Base-by-base conservation (phyloP, 768 basidiomycete genomes). In the Hygrophorus russula region DNA sequence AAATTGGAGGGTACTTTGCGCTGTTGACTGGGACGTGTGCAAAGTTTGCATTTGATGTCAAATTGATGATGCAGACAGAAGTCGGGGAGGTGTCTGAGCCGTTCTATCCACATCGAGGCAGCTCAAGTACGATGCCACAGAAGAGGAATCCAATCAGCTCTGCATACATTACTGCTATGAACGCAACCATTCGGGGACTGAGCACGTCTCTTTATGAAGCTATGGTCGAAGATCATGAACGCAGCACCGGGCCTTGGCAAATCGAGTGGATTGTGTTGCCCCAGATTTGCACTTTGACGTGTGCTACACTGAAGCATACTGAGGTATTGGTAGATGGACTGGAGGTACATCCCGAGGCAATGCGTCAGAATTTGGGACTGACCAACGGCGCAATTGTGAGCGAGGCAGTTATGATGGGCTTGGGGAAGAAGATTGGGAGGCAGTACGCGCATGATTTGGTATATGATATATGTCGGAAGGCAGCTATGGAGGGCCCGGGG, bases 111-210 rank as follows among this genome's bases (percentile, higher is more conserved):
- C 61, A 70, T 36, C 65, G 67, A 14, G 69, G 68, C 0, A 70
- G 66, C 6, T 71, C 68, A 46, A 68, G 65, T 47, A 70, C 70
- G 12, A 71, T 71, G 70, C 70, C 67, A 14, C 70, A 71, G 47
- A 71, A 71, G 41, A 61, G 70, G n/a, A 71, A 71, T 42, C 67
- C 67, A 0, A 65, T 70, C 30, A 65, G 64, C 2, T 62, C 66
- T 38, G 67, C 59, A 1, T 71, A 71, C 47, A 66, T 71, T 41
- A 66, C 64, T 1, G 63, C 67, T 4, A 65, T 70, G 59, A 53
- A 62, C 15, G 58, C 64, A 15, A 65, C 62, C 13, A 62, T 71
- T 43, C 63, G 63, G 10, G 62, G 69, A 39, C 56, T 70, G 15
- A 58, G 62, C 31, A 42, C 59, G 1, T 56, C 66, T 10, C 50